These are phyloP conservation scores for Penicillium sp. DNA, from an alignment of 2,329 filamentous ascomycete species.

Conservation along the genomic window DNA sequence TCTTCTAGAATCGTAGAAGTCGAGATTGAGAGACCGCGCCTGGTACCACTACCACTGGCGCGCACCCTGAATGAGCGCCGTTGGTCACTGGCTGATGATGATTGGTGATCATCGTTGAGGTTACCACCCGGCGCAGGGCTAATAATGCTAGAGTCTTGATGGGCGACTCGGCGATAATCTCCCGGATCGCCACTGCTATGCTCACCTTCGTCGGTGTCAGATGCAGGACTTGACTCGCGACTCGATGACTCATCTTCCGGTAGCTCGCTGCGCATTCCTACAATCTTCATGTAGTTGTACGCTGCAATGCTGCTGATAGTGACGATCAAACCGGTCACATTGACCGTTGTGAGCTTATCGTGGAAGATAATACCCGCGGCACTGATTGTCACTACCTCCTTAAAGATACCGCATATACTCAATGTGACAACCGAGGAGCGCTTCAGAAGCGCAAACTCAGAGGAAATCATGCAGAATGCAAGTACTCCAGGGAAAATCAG, in stretches of 20 bases:
- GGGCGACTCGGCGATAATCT: constrained; percentile 27
- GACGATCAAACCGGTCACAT: constrained; percentile 80
- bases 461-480: constrained; percentile 94
- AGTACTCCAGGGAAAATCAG: constrained; percentile 86
- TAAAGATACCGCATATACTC: constrained; percentile 97
- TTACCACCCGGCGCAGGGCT: constrained; percentile 15
- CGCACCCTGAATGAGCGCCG: constrained; percentile 35
- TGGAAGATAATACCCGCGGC: constrained; percentile 85
- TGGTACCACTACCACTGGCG: constrained; percentile 36
- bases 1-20: constrained; percentile 33
- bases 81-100: constrained; percentile 24
- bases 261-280: constrained; percentile 80
- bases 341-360: constrained; percentile 82
- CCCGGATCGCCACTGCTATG: constrained; percentile 23
- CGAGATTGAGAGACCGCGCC: constrained; percentile 29
- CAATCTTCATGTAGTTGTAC: constrained; percentile 95
- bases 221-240: constrained; percentile 25
- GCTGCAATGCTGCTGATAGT: constrained; percentile 82
- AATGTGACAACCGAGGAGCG: constrained; percentile 94
- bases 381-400: constrained; percentile 93
- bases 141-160: constrained; percentile 24
- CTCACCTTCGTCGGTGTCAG: constrained; percentile 29
- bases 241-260: constrained; percentile 39
- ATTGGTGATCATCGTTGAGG: constrained; percentile 27
- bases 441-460: constrained; percentile 91